Base-by-base conservation (phyloP, 176 grass and related monocot genomes). In the Avena atlantica region DNA sequence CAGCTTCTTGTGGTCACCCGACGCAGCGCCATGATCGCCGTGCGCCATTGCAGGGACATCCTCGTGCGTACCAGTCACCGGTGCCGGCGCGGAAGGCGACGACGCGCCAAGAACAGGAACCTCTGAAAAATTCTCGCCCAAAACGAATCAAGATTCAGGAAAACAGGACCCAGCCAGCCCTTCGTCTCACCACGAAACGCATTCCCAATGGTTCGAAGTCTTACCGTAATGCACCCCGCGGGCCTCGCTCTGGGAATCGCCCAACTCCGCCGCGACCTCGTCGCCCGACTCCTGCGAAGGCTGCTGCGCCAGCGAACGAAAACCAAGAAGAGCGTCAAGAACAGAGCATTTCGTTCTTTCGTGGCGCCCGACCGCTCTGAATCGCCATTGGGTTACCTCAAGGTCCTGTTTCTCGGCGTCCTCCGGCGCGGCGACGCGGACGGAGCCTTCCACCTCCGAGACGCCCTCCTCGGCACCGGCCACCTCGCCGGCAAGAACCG, bases 241-340 rank as follows among this genome's bases (percentile, higher is more conserved):
- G 21, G 36, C 21, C 29, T 90, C 65, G 31, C 44, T 47, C 64
- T 29, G 0, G 29, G 0, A 0, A 20, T 4, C 19, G 4, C 5
- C 65, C 47, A 47, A 45, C 21, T 12, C 65, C 13, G 31, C 80
- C n/a, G 80, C 56, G 21, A 5, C 56, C 9, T 17, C 19, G 23
- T 65, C 19, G 19, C 57, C 66, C 12, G 12, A 44, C 65, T 49
- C 66, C 71, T 36, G 14, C 65, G 9, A 57, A 37, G 24, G 66
- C 5, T 49, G 74, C 80, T 90, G 74, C 0, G 7, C 16, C 9
- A 51, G 16, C 9, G 65, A 87, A 62, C 53, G 53, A 14, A 50
- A 85, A 81, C 84, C 17, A 76, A 67, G 57, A 85, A 64, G 27
- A 1, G 62, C 51, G 14, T 78, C 45, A 87, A 79, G 55, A 83